Percentiles rank a stretch among this genome's conserved stretches.
These are phyloP conservation scores for Lupinus albus DNA, from an alignment of 306 rosid genomes.

Conservation along the genomic window DNA sequence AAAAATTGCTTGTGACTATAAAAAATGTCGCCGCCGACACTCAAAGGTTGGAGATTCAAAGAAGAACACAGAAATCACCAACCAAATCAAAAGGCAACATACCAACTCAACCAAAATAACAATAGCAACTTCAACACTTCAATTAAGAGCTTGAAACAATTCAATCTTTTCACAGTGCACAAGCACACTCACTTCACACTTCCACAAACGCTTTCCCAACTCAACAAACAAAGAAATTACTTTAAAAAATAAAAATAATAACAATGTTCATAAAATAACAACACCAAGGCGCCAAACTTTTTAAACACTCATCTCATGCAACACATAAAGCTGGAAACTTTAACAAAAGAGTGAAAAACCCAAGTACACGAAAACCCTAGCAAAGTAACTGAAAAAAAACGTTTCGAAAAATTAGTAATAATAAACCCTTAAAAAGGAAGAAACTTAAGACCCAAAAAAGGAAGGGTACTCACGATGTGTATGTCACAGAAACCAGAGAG, in stretches of 20 bases:
- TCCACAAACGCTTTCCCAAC: conserved; percentile 19
- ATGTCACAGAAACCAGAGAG: conserved; percentile 94
- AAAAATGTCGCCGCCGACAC: neutral
- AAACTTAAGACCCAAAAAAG: neutral
- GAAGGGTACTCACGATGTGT: conserved; percentile 71
- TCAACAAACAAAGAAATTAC: neutral
- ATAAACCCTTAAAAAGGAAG: conserved; percentile 6
- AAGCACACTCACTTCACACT: conserved; percentile 22
- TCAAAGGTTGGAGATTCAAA: conserved; percentile 2
- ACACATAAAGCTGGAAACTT: conserved; percentile 15
- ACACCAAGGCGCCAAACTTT: conserved; percentile 6
- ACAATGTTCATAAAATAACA: neutral
- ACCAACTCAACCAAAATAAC: neutral
- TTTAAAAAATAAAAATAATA: too few species aligned
- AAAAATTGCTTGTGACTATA: neutral
- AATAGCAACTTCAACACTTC: conserved; percentile 9
- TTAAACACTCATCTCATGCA: conserved; percentile 12
- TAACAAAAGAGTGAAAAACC: conserved; percentile 38
- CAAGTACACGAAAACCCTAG: conserved; percentile 45
- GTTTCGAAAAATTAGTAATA: neutral
- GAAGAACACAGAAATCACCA: conserved; percentile 31
- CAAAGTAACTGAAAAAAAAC: neutral
- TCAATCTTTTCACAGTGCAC: too few species aligned
- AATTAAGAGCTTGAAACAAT: neutral
- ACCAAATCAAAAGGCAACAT: neutral